Evolutionary conservation across 306 rosid genomes (phyloP).

Genomic region (Ammopiptanthus mongolicus): DNA sequence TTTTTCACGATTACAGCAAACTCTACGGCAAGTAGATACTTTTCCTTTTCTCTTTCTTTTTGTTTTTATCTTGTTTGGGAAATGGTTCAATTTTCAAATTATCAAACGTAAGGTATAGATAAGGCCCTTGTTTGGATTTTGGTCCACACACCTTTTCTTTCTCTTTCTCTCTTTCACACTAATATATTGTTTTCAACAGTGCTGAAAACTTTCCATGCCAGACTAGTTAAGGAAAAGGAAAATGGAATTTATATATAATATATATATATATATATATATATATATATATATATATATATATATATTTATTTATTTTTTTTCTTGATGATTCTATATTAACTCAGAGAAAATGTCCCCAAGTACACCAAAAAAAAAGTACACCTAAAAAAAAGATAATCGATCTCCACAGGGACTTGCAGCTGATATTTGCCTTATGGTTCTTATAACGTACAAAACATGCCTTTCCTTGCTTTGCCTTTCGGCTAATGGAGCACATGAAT

Average conservation of each 20-base stretch:
- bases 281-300: too few relatives aligned
- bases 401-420: background rate
- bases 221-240: conserved; percentile 17
- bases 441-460: background rate
- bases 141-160: conserved; percentile 21
- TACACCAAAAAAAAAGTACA: background rate
- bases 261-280: too few relatives aligned
- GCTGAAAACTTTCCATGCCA: conserved; percentile 5
- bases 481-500: background rate
- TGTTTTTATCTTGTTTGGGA: background rate
- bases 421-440: background rate
- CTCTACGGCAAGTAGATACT: background rate
- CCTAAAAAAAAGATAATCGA: background rate
- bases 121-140: conserved; percentile 27
- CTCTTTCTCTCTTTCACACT: conserved; percentile 17
- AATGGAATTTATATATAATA: background rate
- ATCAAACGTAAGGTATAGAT: conserved; percentile 36
- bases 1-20: background rate
- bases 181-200: background rate
- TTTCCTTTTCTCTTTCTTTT: background rate
- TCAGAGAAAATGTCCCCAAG: background rate
- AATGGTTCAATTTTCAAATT: conserved; percentile 21
- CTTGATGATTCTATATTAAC: background rate
- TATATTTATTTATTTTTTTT: background rate
- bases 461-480: background rate